Base-by-base conservation (phyloP, 2,329 filamentous ascomycete species). In the Celoporthe dispersa region DNA sequence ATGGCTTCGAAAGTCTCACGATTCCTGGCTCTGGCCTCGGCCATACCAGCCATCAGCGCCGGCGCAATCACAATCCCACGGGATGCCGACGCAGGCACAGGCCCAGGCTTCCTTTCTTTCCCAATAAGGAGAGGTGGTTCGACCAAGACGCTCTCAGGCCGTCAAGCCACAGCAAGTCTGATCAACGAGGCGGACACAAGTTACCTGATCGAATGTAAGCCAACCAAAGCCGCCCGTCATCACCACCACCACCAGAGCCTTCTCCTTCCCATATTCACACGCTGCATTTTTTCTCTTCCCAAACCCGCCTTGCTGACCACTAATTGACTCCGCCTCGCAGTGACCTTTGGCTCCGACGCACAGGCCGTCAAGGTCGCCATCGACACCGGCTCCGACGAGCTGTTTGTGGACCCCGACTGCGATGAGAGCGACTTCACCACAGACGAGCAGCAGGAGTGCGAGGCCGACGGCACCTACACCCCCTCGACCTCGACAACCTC, bases 401-500 rank as follows among this genome's bases (percentile, higher is more conserved):
- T 88, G 37, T 87, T 85, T 83, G 84, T 87, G 8, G 91, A 92
- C 74, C 84, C 88, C 0, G 82, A 85, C 70, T 87, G 84, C 75
- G 86, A 84, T 14, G 76, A 76, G 3, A 79, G 89, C 14, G 63
- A 74, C 16, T 73, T 75, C 9, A 73, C 77, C 4, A 76, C 82
- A 65, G 72, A 75, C 39, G 76, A 73, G 22, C 55, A 59, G 31
- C 55, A 71, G 28, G 83, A 84, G 72, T 85, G 84, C 75, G 71
- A 76, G 22, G 78, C 77, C 19, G 76, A 82, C 19, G 83, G 83
- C 55, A 74, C 74, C 61, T 86, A 85, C 74, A 74, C 80, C 59
- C 75, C 80, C 2, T 64, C 71, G 5, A 71, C 73, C 3, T 85
- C 84, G 0, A 77, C 77, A 1, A 80, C 80, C 1, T 72, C 80